phyloP scores from a whole-genome alignment of 805 yeast species.

The Metschnikowia similis region DNA sequence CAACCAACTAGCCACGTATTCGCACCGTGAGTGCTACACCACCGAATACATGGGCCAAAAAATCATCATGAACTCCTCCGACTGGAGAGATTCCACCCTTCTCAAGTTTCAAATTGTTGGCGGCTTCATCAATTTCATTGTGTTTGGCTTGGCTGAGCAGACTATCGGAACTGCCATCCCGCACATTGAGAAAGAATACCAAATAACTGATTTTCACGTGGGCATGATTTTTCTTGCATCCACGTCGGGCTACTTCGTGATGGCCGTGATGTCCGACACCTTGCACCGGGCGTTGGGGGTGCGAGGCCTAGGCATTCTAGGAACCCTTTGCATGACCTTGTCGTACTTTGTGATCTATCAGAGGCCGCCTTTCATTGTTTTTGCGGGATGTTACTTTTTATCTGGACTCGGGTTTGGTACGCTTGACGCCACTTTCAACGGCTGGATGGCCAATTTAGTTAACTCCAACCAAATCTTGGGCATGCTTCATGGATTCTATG shows the following conservation, averaged over 20 bases:
- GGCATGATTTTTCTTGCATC: slow-evolving; percentile 50
- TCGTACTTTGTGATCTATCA: slow-evolving; percentile 38
- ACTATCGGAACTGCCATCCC: slow-evolving; percentile 59
- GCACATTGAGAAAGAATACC: slow-evolving; percentile 43
- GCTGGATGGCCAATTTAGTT: slow-evolving; percentile 46
- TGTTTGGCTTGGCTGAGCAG: slow-evolving; percentile 58
- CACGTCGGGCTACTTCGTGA: slow-evolving; percentile 50
- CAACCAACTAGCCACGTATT: slow-evolving; percentile 6
- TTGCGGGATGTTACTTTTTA: slow-evolving; percentile 36
- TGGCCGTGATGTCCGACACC: slow-evolving; percentile 47
- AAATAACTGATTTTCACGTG: slow-evolving; percentile 44
- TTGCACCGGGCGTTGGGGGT: slow-evolving; percentile 45
- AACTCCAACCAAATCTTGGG: slow-evolving; percentile 51
- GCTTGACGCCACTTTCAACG: slow-evolving; percentile 51
- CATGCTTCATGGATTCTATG: slow-evolving; percentile 49
- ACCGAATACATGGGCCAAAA: slow-evolving; percentile 26
- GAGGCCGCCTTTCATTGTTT: slow-evolving; percentile 39
- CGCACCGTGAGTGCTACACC: slow-evolving; percentile 10
- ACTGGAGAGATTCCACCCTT: slow-evolving; percentile 33
- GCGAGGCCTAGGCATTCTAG: slow-evolving; percentile 39
- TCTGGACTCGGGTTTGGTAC: slow-evolving; percentile 56
- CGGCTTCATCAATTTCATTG: slow-evolving; percentile 35
- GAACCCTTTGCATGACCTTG: slow-evolving; percentile 28
- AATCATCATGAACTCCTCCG: slow-evolving; percentile 32
- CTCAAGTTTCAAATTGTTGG: slow-evolving; percentile 43